phyloP scores from a whole-genome alignment of 2,329 filamentous ascomycete species.

The Fusarium globosum region DNA sequence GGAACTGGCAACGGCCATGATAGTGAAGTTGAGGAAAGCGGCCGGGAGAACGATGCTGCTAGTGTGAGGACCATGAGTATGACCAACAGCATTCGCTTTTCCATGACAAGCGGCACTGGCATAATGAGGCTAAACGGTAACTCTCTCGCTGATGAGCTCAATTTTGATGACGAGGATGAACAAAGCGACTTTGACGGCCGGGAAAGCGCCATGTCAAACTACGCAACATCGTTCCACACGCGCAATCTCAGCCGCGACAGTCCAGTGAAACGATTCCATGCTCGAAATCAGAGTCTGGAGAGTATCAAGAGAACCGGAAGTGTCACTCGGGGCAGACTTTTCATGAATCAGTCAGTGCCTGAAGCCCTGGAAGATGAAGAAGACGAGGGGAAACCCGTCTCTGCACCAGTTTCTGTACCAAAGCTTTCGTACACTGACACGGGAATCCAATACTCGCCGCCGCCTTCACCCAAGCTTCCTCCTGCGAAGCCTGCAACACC shows the following conservation, averaged over 20 bases:
- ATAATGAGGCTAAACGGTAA: slow-evolving; percentile 71
- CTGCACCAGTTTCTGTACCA: slow-evolving; percentile 46
- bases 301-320: slow-evolving; percentile 67
- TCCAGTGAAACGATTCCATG: slow-evolving; percentile 59
- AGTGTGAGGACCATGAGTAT: slow-evolving; percentile 80
- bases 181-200: slow-evolving; percentile 78
- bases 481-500: slow-evolving; percentile 55
- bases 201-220: slow-evolving; percentile 67
- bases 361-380: slow-evolving; percentile 68
- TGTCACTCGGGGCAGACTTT: slow-evolving; percentile 62
- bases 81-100: slow-evolving; percentile 79
- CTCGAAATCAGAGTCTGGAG: slow-evolving; percentile 68
- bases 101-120: slow-evolving; percentile 70
- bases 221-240: slow-evolving; percentile 57
- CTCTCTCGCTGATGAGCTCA: slow-evolving; percentile 90
- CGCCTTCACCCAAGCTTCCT: slow-evolving; percentile 72
- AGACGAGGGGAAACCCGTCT: slow-evolving; percentile 59
- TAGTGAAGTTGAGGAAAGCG: slow-evolving; percentile 70
- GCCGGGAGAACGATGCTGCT: slow-evolving; percentile 74
- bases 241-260: slow-evolving; percentile 70
- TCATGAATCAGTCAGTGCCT: slow-evolving; percentile 65
- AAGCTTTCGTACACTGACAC: slow-evolving; percentile 74
- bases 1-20: slow-evolving; percentile 56
- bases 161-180: slow-evolving; percentile 83
- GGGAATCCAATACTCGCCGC: slow-evolving; percentile 86